Conservation (phyloP, 1,284 basidiomycete species). For the Trichosporon coremiiforme region DNA sequence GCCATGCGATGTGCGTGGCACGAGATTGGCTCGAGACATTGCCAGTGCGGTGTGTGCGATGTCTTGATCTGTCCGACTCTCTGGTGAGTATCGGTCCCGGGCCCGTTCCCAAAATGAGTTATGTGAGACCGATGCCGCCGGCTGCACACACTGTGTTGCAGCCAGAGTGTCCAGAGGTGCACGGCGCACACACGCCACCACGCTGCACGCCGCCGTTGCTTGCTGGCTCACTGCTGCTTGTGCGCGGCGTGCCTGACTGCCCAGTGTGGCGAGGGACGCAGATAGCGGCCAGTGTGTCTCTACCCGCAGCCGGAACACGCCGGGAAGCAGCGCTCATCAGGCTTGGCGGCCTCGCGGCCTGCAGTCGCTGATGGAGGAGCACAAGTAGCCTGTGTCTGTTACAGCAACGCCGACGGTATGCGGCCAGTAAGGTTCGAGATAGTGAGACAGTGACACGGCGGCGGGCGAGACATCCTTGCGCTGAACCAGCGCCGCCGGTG, state of each 20-base stretch:
- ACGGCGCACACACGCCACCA: background rate
- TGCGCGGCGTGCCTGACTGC: background rate
- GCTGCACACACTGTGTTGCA: background rate
- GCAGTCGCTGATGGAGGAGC: slow-evolving; percentile 7
- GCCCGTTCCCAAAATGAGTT: background rate
- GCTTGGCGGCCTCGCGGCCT: background rate
- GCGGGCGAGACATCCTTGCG: background rate
- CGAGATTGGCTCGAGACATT: slow-evolving; percentile 1
- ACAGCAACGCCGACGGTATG: background rate
- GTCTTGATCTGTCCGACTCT: background rate
- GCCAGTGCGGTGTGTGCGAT: slow-evolving; percentile 4
- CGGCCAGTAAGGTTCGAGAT: background rate
- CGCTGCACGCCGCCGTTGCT: background rate
- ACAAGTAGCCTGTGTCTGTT: background rate
- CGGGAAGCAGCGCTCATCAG: slow-evolving; percentile 8
- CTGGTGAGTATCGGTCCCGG: background rate
- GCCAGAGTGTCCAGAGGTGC: background rate
- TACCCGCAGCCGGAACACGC: slow-evolving; percentile 7
- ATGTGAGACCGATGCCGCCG: slow-evolving; percentile 1
- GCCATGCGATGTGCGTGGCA: background rate
- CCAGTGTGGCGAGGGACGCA: background rate
- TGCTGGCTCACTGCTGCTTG: background rate
- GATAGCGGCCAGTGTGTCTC: background rate
- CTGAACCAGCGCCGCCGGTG: background rate
- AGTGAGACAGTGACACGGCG: slow-evolving; percentile 9